These are phyloP conservation scores for Skeletonema menzelii DNA, from an alignment of 108 stramenopile genomes.

Conservation along the genomic window DNA sequence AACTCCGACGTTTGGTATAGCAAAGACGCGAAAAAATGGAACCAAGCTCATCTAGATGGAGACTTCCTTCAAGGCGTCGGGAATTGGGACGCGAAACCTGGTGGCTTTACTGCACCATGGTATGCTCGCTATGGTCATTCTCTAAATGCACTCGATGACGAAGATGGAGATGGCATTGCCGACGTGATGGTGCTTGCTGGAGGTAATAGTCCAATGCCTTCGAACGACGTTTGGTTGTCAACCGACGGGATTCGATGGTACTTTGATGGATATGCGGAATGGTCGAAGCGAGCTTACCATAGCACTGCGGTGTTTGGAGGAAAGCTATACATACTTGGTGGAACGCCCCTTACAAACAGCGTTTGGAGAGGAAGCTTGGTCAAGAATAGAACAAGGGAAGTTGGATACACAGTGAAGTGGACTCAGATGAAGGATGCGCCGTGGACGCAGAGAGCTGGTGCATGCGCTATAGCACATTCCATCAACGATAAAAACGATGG, in stretches of 20 bases:
- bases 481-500: not conserved
- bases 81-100: constrained; percentile 51
- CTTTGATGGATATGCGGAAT: constrained; percentile 69
- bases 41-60: constrained; percentile 41
- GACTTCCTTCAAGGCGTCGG: constrained; percentile 45
- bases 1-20: constrained; percentile 48
- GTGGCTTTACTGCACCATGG: constrained; percentile 64
- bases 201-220: constrained; percentile 64
- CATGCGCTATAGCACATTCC: constrained; percentile 36
- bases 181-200: constrained; percentile 72
- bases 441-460: constrained; percentile 37
- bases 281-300: constrained; percentile 72
- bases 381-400: constrained; percentile 9
- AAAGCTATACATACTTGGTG: constrained; percentile 63
- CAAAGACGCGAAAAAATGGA: constrained; percentile 39
- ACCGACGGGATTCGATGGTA: constrained; percentile 68
- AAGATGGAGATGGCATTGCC: constrained; percentile 48
- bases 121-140: constrained; percentile 73
- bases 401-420: constrained; percentile 41
- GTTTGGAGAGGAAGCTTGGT: constrained; percentile 61
- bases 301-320: constrained; percentile 47
- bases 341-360: constrained; percentile 75
- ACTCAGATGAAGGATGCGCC: constrained; percentile 27
- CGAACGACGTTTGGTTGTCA: constrained; percentile 78
- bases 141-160: constrained; percentile 57